Conservation (phyloP, 139 green algal species). For the Desmodesmus armatus region DNA sequence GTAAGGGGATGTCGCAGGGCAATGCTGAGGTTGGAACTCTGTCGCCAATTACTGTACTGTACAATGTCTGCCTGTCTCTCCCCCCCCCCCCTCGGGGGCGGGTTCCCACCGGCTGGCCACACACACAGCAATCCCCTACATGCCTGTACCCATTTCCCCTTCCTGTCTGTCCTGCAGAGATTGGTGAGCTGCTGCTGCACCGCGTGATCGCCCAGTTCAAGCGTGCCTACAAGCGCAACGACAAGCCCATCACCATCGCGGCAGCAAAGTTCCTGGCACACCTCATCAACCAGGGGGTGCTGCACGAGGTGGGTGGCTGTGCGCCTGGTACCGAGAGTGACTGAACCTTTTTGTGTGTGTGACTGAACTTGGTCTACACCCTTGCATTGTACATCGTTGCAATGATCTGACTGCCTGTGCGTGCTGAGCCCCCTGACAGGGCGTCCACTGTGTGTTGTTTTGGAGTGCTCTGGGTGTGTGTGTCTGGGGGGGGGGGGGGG, state of each 20-base stretch:
- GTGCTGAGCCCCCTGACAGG: too few species aligned
- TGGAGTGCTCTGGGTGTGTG: too few species aligned
- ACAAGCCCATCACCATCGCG: constrained; percentile 93
- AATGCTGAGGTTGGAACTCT: too few species aligned
- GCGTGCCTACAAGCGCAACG: constrained; percentile 94
- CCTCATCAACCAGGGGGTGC: constrained; percentile 92
- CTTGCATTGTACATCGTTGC: too few species aligned
- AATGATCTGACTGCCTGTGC: too few species aligned
- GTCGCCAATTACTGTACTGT: too few species aligned
- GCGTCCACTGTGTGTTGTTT: too few species aligned
- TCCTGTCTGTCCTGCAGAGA: too few species aligned
- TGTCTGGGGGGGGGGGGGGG: too few species aligned
- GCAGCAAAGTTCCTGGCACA: constrained; percentile 92
- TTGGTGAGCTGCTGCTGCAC: constrained; percentile 59
- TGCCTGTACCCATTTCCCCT: too few species aligned
- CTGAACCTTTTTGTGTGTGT: not conserved
- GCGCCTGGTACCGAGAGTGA: not conserved
- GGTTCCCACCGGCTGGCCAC: too few species aligned
- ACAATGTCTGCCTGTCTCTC: not conserved
- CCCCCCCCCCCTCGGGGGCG: not conserved
- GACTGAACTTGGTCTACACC: too few species aligned
- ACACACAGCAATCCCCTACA: constrained; percentile 8
- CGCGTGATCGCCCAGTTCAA: constrained; percentile 83
- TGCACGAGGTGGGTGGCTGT: constrained; percentile 54
- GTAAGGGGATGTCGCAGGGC: not conserved